These are phyloP conservation scores for Deakozyma indianensis DNA, from an alignment of 805 yeast species.

Conservation along the genomic window DNA sequence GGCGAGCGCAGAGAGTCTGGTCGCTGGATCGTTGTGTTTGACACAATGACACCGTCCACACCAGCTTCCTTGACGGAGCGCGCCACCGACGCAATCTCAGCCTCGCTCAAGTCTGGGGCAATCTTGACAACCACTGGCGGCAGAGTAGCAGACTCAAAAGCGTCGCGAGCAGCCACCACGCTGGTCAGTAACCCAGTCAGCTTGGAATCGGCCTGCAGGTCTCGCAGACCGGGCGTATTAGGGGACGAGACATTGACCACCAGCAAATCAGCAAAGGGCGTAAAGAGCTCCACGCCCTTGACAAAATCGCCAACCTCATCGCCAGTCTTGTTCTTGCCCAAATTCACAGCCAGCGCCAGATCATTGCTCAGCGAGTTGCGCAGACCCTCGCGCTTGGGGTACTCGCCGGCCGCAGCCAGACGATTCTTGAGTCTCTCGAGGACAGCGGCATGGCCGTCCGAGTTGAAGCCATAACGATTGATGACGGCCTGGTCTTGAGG, in stretches of 20 bases:
- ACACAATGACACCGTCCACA: conserved; percentile 83
- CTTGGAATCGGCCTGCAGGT: conserved; percentile 64
- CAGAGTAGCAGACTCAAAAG: conserved; percentile 28
- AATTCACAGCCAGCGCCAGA: conserved; percentile 63
- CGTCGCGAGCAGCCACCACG: conserved; percentile 58
- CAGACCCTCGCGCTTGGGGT: conserved; percentile 5
- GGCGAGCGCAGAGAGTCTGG: conserved; percentile 44
- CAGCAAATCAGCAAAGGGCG: conserved; percentile 74
- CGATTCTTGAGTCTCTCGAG: conserved; percentile 54
- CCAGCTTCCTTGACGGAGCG: conserved; percentile 59
- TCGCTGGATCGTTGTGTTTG: conserved; percentile 83
- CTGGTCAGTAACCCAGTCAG: conserved; percentile 50
- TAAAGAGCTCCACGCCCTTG: conserved; percentile 69
- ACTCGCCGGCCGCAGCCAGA: conserved; percentile 27
- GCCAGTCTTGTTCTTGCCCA: conserved; percentile 87
- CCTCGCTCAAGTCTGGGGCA: conserved; percentile 82
- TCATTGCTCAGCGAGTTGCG: conserved; percentile 42
- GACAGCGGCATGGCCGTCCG: conserved; percentile 72
- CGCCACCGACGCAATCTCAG: conserved; percentile 73
- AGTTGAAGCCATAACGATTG: conserved; percentile 90
- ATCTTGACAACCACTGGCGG: conserved; percentile 85
- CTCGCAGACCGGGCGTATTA: conserved; percentile 89
- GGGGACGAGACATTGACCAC: conserved; percentile 91
- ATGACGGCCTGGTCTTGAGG: conserved; percentile 80
- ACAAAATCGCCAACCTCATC: conserved; percentile 82